phyloP scores from a whole-genome alignment of 257 asterid genomes.

The Solanum corneliomulleri region DNA sequence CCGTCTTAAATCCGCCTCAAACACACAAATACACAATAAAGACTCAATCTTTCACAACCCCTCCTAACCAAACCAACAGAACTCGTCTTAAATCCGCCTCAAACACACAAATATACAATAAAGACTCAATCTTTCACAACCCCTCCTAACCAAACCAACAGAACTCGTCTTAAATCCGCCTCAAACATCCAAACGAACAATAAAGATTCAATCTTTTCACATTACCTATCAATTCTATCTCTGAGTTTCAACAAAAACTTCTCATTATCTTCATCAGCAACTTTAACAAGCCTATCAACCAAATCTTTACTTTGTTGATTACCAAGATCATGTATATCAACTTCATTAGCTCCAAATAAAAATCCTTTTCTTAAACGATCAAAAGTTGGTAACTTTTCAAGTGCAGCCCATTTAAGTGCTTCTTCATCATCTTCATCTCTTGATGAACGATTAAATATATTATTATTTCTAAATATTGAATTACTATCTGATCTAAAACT shows the following conservation, averaged over 20 bases:
- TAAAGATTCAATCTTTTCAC: neutral
- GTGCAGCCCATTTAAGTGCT: constrained; percentile 70
- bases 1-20: neutral
- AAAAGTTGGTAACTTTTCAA: constrained; percentile 58
- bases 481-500: constrained; percentile 33
- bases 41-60: no score
- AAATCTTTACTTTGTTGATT: constrained; percentile 19
- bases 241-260: constrained; percentile 12
- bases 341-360: constrained; percentile 19
- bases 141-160: no score
- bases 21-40: neutral
- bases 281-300: constrained; percentile 8
- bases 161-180: neutral
- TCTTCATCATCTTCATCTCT: constrained; percentile 70
- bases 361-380: constrained; percentile 58
- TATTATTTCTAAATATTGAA: constrained; percentile 31
- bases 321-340: constrained; percentile 39
- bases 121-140: neutral
- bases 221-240: constrained; percentile 13
- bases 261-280: constrained; percentile 15
- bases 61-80: neutral
- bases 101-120: neutral
- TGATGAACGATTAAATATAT: constrained; percentile 31
- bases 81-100: neutral
- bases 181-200: neutral